phyloP scores from a whole-genome alignment of 208 protist species.

The Leishmania lainsoni region DNA sequence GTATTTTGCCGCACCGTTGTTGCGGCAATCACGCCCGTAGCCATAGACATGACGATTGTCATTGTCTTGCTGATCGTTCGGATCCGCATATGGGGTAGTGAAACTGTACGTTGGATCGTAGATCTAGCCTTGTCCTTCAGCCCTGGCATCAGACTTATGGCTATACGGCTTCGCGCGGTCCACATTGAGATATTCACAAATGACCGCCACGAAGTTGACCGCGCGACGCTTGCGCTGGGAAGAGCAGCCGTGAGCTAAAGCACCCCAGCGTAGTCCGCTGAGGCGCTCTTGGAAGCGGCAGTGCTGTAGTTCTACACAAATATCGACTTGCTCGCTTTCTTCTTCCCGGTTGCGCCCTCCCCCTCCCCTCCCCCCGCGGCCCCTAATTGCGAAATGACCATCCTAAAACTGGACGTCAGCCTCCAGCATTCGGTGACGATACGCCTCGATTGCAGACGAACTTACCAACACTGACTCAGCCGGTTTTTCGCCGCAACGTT shows the following conservation, averaged over 20 bases:
- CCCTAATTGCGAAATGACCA: neutral
- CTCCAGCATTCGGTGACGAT: slow-evolving; percentile 21
- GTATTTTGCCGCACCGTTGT: neutral
- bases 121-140: slow-evolving; percentile 11
- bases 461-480: slow-evolving; percentile 9
- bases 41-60: neutral
- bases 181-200: neutral
- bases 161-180: neutral
- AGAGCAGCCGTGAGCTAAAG: neutral
- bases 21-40: neutral
- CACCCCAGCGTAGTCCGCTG: neutral
- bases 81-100: neutral
- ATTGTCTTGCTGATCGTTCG: neutral
- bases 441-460: slow-evolving; percentile 28
- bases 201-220: neutral
- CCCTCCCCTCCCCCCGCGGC: neutral
- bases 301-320: neutral
- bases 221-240: neutral
- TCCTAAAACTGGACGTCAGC: neutral
- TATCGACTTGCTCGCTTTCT: neutral
- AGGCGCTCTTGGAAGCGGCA: neutral
- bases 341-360: slow-evolving; percentile 1
- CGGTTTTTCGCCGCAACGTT: neutral
- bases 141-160: neutral
- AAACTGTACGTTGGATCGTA: slow-evolving; percentile 10